phyloP scores from a whole-genome alignment of 73 alveolate genomes.

The Paramecium primaurelia region DNA sequence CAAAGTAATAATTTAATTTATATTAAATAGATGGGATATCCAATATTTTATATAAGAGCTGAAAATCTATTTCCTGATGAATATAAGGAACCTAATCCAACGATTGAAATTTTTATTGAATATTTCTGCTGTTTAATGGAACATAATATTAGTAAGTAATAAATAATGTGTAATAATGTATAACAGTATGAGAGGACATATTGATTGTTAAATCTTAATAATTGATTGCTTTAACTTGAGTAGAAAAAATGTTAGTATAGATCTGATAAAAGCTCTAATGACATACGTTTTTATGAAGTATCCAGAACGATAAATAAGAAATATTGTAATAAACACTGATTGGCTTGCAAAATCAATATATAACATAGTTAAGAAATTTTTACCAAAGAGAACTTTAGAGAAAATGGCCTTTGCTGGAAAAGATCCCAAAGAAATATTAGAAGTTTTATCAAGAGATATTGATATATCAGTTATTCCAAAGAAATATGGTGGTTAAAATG shows the following conservation, averaged over 20 bases:
- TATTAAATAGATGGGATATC: neutral
- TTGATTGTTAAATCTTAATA: neutral
- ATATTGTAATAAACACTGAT: neutral
- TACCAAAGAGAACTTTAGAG: neutral
- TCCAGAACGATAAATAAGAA: neutral
- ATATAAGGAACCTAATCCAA: neutral
- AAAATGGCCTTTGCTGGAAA: slow-evolving; percentile 8
- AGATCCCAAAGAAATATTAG: neutral
- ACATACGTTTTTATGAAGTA: neutral
- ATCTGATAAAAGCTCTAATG: neutral
- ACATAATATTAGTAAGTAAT: neutral
- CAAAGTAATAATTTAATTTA: neutral
- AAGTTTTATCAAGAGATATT: neutral
- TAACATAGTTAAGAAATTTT: neutral
- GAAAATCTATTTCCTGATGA: neutral
- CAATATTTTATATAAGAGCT: neutral
- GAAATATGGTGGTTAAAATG: neutral
- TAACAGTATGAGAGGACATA: neutral
- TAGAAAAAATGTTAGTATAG: neutral
- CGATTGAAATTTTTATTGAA: neutral
- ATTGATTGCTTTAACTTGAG: slow-evolving; percentile 11
- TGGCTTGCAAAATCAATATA: neutral
- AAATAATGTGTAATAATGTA: neutral
- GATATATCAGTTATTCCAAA: neutral
- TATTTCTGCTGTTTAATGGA: neutral